Conservation (phyloP, 805 yeast species). For the Yamadazyma laniorum region DNA sequence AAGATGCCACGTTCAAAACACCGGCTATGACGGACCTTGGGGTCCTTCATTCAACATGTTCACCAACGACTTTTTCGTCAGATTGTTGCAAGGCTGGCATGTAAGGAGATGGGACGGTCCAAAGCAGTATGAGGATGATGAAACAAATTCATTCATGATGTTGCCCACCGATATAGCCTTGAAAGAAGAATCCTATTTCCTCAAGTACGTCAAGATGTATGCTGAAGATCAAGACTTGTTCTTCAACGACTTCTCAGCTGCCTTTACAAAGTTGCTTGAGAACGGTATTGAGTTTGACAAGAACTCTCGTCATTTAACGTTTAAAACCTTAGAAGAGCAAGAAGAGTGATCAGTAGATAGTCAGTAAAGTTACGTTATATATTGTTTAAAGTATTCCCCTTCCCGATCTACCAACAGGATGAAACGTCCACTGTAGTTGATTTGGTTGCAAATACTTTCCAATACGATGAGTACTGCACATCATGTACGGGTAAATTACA, state of each 20-base stretch:
- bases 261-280: conserved; percentile 48
- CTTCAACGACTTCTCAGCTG: conserved; percentile 48
- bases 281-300: conserved; percentile 49
- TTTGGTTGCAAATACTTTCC: too few species aligned
- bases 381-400: too few species aligned
- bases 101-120: conserved; percentile 40
- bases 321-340: conserved; percentile 73
- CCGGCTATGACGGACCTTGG: conserved; percentile 49
- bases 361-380: too few species aligned
- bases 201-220: conserved; percentile 45
- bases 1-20: conserved; percentile 33
- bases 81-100: conserved; percentile 55
- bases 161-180: conserved; percentile 57
- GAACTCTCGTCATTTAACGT: conserved; percentile 41
- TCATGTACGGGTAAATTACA: too few species aligned
- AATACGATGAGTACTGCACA: too few species aligned
- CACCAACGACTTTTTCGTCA: conserved; percentile 39
- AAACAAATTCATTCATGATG: conserved; percentile 48
- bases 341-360: conserved; percentile 18
- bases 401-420: too few species aligned
- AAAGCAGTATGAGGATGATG: conserved; percentile 41
- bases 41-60: conserved; percentile 39
- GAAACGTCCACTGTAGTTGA: too few species aligned
- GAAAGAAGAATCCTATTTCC: conserved; percentile 45
- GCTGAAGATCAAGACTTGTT: conserved; percentile 50